Base-by-base conservation (phyloP, 2,329 filamentous ascomycete genomes). In the Fusarium penzigii region DNA sequence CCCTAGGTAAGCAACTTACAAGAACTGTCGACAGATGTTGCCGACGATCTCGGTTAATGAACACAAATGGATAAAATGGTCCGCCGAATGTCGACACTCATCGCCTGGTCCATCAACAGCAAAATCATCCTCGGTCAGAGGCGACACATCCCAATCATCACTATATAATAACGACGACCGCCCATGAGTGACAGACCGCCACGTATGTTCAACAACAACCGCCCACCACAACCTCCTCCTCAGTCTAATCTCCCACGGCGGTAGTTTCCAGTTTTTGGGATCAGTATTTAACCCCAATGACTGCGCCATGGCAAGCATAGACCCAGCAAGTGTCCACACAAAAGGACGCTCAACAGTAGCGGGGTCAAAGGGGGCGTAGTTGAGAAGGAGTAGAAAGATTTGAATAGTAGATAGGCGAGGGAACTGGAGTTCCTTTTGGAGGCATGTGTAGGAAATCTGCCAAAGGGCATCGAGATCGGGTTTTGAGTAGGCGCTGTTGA, bases 371-470 rank as follows among this genome's bases (percentile, higher is more conserved):
- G 48, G 45, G 14, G 40, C 42, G 11, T 52, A 47, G 20, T 60
- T 60, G 5, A 58, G 48, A 6, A 60, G 49, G 7, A 60, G 42
- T 5, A 58, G 40, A 29, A 42, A 56, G 2, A 51, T 55, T 32
- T 62, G 59, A 6, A 62, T 48, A 1, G 55, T 57, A 2, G 53
- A 52, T 1, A 58, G 45, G 2, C 43, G 41, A 1, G 59, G 59
- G 16, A 62, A 60, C 11, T 61, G 58, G n/a, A 61, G 17, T 32
- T 59, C 53, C 25, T 49, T 57, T 32, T 62, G 59, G 8, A 62
- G 41, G n/a, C 51, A 57, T 7, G 49, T 55, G 17, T 59, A 56
- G 0, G 58, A 47, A 36, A 62, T 56, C 29, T 57, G 48, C 59
- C 59, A 62, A 1, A 62, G 52, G 14, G 46, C 44, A 12, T 51